Conservation (phyloP, 345 rosid genomes). For the Hirschfeldia incana region DNA sequence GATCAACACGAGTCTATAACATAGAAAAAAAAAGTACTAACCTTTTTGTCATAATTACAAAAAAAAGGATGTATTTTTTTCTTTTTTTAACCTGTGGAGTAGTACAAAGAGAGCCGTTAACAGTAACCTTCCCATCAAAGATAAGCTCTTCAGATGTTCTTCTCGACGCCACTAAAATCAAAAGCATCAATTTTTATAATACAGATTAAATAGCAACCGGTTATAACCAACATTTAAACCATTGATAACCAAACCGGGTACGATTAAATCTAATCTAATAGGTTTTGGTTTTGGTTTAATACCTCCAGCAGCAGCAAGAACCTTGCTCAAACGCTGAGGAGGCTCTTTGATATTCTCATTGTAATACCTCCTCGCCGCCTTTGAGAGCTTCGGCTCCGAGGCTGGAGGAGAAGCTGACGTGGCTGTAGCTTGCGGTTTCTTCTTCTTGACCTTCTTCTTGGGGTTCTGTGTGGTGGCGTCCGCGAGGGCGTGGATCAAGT, state of each 20-base stretch:
- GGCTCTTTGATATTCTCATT: conserved; percentile 71
- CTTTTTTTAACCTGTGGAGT: conserved; percentile 63
- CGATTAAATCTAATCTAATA: neutral
- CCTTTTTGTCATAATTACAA: neutral
- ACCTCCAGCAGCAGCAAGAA: conserved; percentile 98
- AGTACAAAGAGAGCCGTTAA: conserved; percentile 77
- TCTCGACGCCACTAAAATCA: conserved; percentile 76
- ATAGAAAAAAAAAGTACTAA: neutral
- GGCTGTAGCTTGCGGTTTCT: conserved; percentile 15
- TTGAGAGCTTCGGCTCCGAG: conserved; percentile 52
- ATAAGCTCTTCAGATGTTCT: conserved; percentile 85
- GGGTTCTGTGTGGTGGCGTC: conserved; percentile 60
- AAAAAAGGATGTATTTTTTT: neutral
- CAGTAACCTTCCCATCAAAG: conserved; percentile 83
- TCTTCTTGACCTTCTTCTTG: conserved; percentile 51
- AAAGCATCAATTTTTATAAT: too few species aligned
- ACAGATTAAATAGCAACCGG: too few species aligned
- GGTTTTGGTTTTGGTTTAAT: neutral
- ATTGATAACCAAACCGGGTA: neutral
- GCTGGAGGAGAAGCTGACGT: neutral
- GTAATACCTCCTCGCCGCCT: conserved; percentile 85
- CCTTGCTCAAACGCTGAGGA: conserved; percentile 84
- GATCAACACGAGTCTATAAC: conserved; percentile 85
- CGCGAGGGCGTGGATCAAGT: conserved; percentile 61
- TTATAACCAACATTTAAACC: neutral